phyloP scores from a whole-genome alignment of 257 asterid species.

The Salvia hispanica region DNA sequence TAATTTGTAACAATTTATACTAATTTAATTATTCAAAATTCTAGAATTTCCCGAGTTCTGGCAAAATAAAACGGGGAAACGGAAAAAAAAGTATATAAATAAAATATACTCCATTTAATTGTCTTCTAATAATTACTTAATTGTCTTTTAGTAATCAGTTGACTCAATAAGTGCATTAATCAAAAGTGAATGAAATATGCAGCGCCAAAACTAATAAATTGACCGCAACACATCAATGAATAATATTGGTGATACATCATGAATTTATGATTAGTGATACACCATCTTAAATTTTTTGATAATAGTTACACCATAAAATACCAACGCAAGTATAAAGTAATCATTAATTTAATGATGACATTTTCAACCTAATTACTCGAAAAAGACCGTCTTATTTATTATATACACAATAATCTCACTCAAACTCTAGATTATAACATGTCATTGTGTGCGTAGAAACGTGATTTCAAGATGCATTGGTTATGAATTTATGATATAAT shows the following conservation, averaged over 20 bases:
- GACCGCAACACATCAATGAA: not conserved
- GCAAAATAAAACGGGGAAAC: too few relatives aligned
- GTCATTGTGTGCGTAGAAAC: not conserved
- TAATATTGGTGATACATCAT: not conserved
- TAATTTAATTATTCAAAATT: too few relatives aligned
- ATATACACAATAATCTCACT: not conserved
- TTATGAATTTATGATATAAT: not conserved
- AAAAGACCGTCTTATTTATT: not conserved
- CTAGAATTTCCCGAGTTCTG: too few relatives aligned
- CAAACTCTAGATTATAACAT: not conserved
- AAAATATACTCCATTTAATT: too few relatives aligned
- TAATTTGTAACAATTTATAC: too few relatives aligned
- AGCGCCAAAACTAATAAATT: not conserved
- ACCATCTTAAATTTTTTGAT: too few relatives aligned
- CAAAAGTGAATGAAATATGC: not conserved
- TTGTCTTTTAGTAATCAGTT: too few relatives aligned
- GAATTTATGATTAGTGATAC: not conserved
- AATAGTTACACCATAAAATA: not conserved
- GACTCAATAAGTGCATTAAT: not conserved
- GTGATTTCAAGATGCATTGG: conserved; percentile 15
- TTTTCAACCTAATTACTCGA: not conserved
- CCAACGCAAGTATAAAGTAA: not conserved
- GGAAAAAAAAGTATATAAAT: too few relatives aligned
- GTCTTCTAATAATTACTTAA: too few relatives aligned
- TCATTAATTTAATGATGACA: not conserved